Evolutionary conservation across 306 rosid species (phyloP).

Genomic region (Chamaecrista fasciculata): DNA sequence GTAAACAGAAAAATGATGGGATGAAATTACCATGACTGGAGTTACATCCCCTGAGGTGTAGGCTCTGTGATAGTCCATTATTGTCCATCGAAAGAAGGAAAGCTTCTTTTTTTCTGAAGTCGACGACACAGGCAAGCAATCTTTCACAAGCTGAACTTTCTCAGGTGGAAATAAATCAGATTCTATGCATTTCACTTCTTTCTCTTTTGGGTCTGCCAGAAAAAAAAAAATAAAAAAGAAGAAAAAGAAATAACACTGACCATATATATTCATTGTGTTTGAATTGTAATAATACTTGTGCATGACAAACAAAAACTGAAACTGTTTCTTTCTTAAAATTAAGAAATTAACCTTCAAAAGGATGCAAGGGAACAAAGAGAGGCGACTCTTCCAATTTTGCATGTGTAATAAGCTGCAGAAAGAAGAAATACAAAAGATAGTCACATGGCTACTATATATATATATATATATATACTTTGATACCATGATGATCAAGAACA

Average conservation of each 20-base stretch:
- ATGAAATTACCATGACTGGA: constrained; percentile 61
- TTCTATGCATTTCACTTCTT: constrained; percentile 55
- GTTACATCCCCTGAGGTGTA: constrained; percentile 58
- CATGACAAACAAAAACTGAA: no score
- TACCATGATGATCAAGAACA: constrained; percentile 13
- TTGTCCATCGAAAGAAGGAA: constrained; percentile 63
- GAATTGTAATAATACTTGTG: no score
- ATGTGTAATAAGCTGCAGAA: constrained; percentile 66
- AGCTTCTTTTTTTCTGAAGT: constrained; percentile 26
- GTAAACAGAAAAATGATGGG: constrained; percentile 12
- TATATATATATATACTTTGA: no score
- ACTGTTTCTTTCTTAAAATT: no score
- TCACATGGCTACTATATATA: no score
- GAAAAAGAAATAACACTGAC: no score
- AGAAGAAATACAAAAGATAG: not conserved
- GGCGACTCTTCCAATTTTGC: constrained; percentile 78
- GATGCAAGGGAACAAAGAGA: constrained; percentile 67
- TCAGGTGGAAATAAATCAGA: constrained; percentile 54
- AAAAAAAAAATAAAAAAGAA: not conserved
- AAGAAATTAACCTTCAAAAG: constrained; percentile 47
- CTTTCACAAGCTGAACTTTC: constrained; percentile 56
- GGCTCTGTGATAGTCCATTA: constrained; percentile 75
- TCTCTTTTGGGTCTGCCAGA: constrained; percentile 47
- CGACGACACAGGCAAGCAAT: constrained; percentile 45
- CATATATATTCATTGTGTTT: no score